Conservation (phyloP, 148 eudicot species). For the Pouteria glomerata region DNA sequence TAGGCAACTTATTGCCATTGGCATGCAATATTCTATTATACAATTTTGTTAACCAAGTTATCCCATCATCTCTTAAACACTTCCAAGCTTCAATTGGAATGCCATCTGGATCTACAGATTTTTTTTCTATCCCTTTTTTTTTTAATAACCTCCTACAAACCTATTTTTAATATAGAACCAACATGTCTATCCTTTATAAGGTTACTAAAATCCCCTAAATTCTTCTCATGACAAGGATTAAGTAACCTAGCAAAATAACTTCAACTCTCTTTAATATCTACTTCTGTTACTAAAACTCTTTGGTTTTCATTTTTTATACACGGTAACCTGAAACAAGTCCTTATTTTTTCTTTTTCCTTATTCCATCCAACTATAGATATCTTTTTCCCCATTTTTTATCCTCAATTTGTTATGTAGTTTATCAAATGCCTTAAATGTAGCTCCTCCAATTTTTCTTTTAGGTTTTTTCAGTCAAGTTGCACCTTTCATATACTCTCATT, state of each 20-base stretch:
- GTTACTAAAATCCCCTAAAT: no score
- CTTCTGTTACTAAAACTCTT: no score
- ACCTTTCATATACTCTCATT: not conserved
- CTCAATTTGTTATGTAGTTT: not conserved
- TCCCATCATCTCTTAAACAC: no score
- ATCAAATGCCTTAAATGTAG: not conserved
- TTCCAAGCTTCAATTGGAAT: no score
- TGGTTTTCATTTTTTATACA: no score
- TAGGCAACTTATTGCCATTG: no score
- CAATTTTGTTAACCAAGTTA: no score
- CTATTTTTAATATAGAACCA: not conserved
- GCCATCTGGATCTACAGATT: not conserved
- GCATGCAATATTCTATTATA: not conserved
- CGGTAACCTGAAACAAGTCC: not conserved
- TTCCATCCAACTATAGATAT: not conserved
- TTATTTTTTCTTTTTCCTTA: no score
- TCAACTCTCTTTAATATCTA: not conserved
- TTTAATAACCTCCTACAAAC: not conserved
- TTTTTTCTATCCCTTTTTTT: not conserved
- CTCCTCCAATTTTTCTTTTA: no score
- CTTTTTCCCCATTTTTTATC: not conserved
- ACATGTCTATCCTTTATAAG: not conserved
- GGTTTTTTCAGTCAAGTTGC: not conserved
- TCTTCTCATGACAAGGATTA: not conserved
- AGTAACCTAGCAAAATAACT: not conserved